Evolutionary conservation across 2,329 filamentous ascomycete genomes (phyloP).

Genomic region (Xylaria sp.): DNA sequence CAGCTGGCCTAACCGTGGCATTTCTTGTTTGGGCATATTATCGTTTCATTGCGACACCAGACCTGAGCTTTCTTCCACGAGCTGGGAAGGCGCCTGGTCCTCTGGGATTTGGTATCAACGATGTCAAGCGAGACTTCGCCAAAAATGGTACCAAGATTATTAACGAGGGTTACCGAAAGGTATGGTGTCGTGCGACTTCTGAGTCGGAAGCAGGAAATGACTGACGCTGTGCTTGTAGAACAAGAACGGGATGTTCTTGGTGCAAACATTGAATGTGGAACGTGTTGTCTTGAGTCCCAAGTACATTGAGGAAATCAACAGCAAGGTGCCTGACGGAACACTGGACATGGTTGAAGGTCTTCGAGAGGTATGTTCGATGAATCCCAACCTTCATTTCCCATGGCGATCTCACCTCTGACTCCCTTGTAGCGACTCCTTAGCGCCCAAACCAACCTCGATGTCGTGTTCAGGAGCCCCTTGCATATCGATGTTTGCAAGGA

Average conservation of each 20-base stretch:
- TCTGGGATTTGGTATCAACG: constrained; percentile 34
- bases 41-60: constrained; percentile 33
- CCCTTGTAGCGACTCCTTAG: constrained; percentile 35
- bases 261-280: constrained; percentile 39
- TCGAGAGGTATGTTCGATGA: constrained; percentile 30
- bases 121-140: constrained; percentile 39
- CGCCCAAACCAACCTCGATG: constrained; percentile 40
- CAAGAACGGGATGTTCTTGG: constrained; percentile 39
- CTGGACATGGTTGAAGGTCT: constrained; percentile 41
- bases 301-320: constrained; percentile 41
- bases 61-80: constrained; percentile 36
- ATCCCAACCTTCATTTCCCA: neutral
- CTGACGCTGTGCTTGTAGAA: constrained; percentile 30
- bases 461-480: constrained; percentile 39
- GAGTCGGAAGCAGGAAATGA: neutral
- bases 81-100: constrained; percentile 36
- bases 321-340: constrained; percentile 38
- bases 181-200: constrained; percentile 12
- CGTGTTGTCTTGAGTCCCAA: constrained; percentile 40
- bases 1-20: constrained; percentile 28
- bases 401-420: constrained; percentile 9
- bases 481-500: constrained; percentile 41
- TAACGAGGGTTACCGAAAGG: constrained; percentile 36
- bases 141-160: constrained; percentile 39
- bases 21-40: constrained; percentile 33